phyloP scores from a whole-genome alignment of 768 basidiomycete genomes.

The Leccinum aurantiacum region DNA sequence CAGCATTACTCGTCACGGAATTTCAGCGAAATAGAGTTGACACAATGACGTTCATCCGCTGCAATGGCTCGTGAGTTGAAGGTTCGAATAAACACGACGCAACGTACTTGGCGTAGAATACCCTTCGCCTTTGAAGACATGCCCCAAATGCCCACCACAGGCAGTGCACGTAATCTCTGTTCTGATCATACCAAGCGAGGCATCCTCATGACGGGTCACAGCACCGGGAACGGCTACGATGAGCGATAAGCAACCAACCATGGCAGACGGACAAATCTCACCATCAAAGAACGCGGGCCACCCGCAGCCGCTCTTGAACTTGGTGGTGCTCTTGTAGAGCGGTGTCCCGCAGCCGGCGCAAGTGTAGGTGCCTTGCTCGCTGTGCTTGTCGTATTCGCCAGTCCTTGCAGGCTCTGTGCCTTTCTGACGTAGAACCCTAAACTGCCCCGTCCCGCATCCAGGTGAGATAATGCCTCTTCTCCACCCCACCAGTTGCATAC shows the following conservation, averaged over 20 bases:
- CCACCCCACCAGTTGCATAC: slow-evolving; percentile 34
- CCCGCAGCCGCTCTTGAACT: slow-evolving; percentile 91
- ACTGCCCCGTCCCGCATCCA: slow-evolving; percentile 44
- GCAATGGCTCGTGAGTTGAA: slow-evolving; percentile 7
- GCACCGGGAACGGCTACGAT: slow-evolving; percentile 82
- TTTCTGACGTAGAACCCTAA: slow-evolving; percentile 81
- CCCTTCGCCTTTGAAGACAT: slow-evolving; percentile 93
- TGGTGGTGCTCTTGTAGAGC: slow-evolving; percentile 85
- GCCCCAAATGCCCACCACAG: slow-evolving; percentile 92
- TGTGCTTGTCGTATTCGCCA: slow-evolving; percentile 76
- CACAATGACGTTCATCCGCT: slow-evolving; percentile 87
- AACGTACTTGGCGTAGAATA: slow-evolving; percentile 73
- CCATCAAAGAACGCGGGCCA: slow-evolving; percentile 99
- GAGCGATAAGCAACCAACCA: slow-evolving; percentile 1
- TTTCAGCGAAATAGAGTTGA: slow-evolving; percentile 84
- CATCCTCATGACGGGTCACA: slow-evolving; percentile 76
- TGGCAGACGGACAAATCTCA: slow-evolving; percentile 29
- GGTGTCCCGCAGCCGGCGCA: slow-evolving; percentile 83
- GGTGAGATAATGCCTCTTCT: not conserved
- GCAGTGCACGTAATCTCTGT: slow-evolving; percentile 89
- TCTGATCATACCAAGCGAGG: slow-evolving; percentile 60
- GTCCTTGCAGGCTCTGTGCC: slow-evolving; percentile 81
- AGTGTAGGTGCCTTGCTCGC: slow-evolving; percentile 63
- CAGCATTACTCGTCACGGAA: slow-evolving; percentile 49
- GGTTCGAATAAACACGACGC: not conserved